Evolutionary conservation across 345 rosid genomes (phyloP).

Genomic region (Bruguiera parviflora): DNA sequence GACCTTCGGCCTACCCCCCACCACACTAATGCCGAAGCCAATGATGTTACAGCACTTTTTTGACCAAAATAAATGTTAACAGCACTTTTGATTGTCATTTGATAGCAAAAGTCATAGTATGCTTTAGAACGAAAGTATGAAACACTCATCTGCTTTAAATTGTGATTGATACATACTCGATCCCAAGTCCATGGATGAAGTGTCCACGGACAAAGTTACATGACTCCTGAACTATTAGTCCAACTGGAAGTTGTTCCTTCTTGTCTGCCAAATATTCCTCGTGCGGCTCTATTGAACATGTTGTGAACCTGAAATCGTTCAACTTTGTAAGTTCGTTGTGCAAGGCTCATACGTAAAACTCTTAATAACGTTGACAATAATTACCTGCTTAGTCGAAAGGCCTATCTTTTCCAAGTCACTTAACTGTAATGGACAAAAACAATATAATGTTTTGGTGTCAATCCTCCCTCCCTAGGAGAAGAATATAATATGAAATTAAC

Average conservation of each 20-base stretch:
- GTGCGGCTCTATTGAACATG: conserved; percentile 57
- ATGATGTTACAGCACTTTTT: no score
- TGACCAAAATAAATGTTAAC: no score
- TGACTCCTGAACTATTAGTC: neutral
- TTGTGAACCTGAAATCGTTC: conserved; percentile 44
- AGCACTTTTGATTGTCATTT: no score
- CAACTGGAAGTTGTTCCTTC: neutral
- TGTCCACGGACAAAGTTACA: neutral
- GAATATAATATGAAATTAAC: neutral
- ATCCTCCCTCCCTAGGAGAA: neutral
- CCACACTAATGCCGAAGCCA: no score
- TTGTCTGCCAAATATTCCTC: conserved; percentile 42
- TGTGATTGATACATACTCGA: neutral
- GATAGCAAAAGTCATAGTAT: no score
- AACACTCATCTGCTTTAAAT: neutral
- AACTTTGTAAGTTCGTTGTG: neutral
- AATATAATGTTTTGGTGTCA: neutral
- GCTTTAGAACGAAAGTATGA: no score
- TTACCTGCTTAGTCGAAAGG: conserved; percentile 75
- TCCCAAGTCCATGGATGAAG: conserved; percentile 3
- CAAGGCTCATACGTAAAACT: neutral
- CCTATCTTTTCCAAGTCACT: conserved; percentile 75
- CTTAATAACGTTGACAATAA: neutral
- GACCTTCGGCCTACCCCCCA: no score
- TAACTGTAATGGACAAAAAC: conserved; percentile 44